These are phyloP conservation scores for Pleoardoris graminearum DNA, from an alignment of 2,329 filamentous ascomycete species.

Conservation along the genomic window DNA sequence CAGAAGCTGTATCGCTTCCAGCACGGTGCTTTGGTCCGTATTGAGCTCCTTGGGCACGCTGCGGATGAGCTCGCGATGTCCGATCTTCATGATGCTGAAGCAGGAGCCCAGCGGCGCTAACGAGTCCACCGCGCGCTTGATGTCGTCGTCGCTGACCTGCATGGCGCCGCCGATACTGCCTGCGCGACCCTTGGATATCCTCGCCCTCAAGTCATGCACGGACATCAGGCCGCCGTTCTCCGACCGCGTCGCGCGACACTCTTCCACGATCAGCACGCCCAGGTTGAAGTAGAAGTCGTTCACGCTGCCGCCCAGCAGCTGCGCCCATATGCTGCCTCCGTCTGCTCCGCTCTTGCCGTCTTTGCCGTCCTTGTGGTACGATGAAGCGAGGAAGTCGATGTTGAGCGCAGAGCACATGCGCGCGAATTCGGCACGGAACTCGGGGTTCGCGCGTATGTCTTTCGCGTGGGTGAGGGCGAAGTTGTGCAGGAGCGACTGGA, in stretches of 20 bases:
- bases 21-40: conserved; percentile 86
- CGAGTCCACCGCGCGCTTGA: conserved; percentile 84
- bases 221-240: conserved; percentile 94
- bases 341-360: conserved; percentile 54
- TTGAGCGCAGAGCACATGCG: conserved; percentile 98
- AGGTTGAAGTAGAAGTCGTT: conserved; percentile 99
- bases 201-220: conserved; percentile 76
- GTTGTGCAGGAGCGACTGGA: conserved; percentile 91
- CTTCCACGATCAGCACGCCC: conserved; percentile 91
- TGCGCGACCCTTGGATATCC: conserved; percentile 67
- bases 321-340: conserved; percentile 80
- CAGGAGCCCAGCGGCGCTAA: conserved; percentile 85
- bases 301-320: conserved; percentile 86
- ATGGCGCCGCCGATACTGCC: conserved; percentile 74
- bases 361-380: conserved; percentile 49
- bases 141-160: conserved; percentile 88
- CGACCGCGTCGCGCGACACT: conserved; percentile 80
- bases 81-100: conserved; percentile 82
- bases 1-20: conserved; percentile 87
- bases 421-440: conserved; percentile 94
- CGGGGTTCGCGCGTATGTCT: conserved; percentile 93
- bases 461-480: conserved; percentile 94
- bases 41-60: conserved; percentile 95
- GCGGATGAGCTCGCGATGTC: conserved; percentile 82
- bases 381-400: conserved; percentile 81